phyloP scores from a whole-genome alignment of 805 yeast species.

The Grigorovia humatica region DNA sequence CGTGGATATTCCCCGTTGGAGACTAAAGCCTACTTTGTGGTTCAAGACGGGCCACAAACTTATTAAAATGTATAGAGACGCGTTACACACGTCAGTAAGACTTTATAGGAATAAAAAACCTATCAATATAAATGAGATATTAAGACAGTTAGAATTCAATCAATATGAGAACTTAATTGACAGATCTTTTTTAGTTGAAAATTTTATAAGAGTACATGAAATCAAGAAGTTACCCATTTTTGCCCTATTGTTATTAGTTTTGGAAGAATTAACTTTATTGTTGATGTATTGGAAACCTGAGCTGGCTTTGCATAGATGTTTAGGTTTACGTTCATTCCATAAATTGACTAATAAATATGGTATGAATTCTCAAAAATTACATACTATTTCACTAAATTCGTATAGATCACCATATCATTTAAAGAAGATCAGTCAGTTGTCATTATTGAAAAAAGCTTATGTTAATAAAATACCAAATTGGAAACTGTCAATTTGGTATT shows the following conservation, averaged over 20 bases:
- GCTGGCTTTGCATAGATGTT: conserved; percentile 49
- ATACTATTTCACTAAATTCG: neutral
- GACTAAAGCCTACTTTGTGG: conserved; percentile 27
- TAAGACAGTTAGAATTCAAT: neutral
- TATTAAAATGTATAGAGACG: conserved; percentile 45
- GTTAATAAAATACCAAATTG: conserved; percentile 31
- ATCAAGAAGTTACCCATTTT: conserved; percentile 44
- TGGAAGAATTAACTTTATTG: conserved; percentile 46
- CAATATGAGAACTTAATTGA: neutral
- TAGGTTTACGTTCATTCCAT: conserved; percentile 34
- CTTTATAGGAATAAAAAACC: conserved; percentile 20
- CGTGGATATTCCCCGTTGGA: conserved; percentile 17
- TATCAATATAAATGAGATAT: conserved; percentile 12
- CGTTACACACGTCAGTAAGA: conserved; percentile 37
- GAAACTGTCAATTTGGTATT: conserved; percentile 30
- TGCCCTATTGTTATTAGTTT: conserved; percentile 35
- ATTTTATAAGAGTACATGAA: conserved; percentile 34
- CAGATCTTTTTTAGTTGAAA: conserved; percentile 38
- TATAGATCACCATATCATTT: conserved; percentile 40
- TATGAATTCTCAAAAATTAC: neutral
- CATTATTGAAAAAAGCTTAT: conserved; percentile 28
- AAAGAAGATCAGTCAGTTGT: conserved; percentile 30
- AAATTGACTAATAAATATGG: conserved; percentile 15
- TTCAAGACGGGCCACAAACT: conserved; percentile 36
- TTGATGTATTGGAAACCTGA: conserved; percentile 45